Evolutionary conservation across 495 filamentous ascomycete genomes (phyloP).

Genomic region (Penicillium herquei): DNA sequence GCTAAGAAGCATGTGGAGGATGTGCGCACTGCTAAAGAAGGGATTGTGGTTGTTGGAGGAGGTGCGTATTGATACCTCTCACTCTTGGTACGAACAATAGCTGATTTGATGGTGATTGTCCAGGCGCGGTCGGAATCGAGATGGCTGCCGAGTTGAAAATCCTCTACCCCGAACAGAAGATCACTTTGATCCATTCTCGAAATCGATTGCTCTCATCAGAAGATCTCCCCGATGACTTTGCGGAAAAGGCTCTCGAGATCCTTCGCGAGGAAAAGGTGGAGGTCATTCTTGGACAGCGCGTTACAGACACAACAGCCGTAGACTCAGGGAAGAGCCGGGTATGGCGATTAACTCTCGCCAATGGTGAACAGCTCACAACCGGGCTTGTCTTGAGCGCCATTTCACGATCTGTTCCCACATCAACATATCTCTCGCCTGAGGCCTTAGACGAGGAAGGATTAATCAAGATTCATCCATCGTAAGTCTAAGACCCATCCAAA

Average conservation of each 20-base stretch:
- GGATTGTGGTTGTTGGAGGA: constrained; percentile 59
- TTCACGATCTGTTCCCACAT: constrained; percentile 52
- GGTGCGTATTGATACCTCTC: constrained; percentile 18
- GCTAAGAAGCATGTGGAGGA: constrained; percentile 29
- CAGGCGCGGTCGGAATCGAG: constrained; percentile 69
- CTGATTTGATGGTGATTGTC: constrained; percentile 5
- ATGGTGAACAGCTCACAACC: constrained; percentile 50
- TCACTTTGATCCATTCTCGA: constrained; percentile 68
- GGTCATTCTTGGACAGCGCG: constrained; percentile 53
- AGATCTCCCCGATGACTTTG: constrained; percentile 64
- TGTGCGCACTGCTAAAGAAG: constrained; percentile 33
- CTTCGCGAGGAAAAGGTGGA: constrained; percentile 56
- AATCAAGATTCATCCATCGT: constrained; percentile 51
- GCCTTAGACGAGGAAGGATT: constrained; percentile 54
- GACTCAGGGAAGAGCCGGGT: constrained; percentile 38
- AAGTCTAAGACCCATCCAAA: not conserved
- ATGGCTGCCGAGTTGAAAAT: constrained; percentile 67
- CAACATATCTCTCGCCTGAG: constrained; percentile 49
- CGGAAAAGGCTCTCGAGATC: constrained; percentile 48
- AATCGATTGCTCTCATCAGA: constrained; percentile 62
- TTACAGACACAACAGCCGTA: constrained; percentile 27
- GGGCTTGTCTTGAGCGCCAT: constrained; percentile 61
- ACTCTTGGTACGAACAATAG: not conserved
- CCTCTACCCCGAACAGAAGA: constrained; percentile 52
- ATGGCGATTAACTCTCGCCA: constrained; percentile 53